Evolutionary conservation across 1,284 basidiomycete species (phyloP).

Genomic region (Ceratobasidium sp.): DNA sequence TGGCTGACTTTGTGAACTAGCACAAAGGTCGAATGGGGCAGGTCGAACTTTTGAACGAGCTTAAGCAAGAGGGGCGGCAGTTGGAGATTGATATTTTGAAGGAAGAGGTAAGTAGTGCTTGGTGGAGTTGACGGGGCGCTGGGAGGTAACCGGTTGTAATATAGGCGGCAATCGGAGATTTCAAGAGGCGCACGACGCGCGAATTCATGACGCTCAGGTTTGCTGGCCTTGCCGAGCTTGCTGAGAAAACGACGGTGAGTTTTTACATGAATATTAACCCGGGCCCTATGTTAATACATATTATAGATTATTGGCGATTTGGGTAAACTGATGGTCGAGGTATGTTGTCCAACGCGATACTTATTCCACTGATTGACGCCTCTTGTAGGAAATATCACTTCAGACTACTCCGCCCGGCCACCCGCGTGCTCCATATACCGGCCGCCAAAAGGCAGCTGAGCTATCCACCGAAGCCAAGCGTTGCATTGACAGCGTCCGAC

Average conservation of each 20-base stretch:
- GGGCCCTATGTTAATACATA: slow-evolving; percentile 34
- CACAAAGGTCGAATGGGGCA: slow-evolving; percentile 88
- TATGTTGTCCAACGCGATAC: slow-evolving; percentile 57
- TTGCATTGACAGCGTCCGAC: slow-evolving; percentile 69
- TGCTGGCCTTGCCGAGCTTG: slow-evolving; percentile 87
- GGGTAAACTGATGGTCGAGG: slow-evolving; percentile 83
- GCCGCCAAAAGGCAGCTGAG: slow-evolving; percentile 67
- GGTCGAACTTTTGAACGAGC: slow-evolving; percentile 78
- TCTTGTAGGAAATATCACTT: slow-evolving; percentile 80
- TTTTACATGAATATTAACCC: slow-evolving; percentile 47
- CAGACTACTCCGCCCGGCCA: slow-evolving; percentile 85
- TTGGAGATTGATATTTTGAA: slow-evolving; percentile 88
- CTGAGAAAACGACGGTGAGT: slow-evolving; percentile 83
- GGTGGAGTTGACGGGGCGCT: neutral
- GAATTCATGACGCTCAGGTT: slow-evolving; percentile 89
- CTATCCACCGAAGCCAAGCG: slow-evolving; percentile 76
- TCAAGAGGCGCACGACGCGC: slow-evolving; percentile 80
- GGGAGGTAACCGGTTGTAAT: neutral
- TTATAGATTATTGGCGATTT: slow-evolving; percentile 82
- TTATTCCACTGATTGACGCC: slow-evolving; percentile 30
- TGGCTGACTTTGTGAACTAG: slow-evolving; percentile 50
- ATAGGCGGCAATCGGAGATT: slow-evolving; percentile 73
- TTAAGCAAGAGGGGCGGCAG: slow-evolving; percentile 82
- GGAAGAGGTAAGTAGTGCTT: slow-evolving; percentile 75
- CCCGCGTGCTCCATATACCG: slow-evolving; percentile 77